phyloP scores from a whole-genome alignment of 2,329 filamentous ascomycete genomes.

The Stachybotrys chlorohalonatus region DNA sequence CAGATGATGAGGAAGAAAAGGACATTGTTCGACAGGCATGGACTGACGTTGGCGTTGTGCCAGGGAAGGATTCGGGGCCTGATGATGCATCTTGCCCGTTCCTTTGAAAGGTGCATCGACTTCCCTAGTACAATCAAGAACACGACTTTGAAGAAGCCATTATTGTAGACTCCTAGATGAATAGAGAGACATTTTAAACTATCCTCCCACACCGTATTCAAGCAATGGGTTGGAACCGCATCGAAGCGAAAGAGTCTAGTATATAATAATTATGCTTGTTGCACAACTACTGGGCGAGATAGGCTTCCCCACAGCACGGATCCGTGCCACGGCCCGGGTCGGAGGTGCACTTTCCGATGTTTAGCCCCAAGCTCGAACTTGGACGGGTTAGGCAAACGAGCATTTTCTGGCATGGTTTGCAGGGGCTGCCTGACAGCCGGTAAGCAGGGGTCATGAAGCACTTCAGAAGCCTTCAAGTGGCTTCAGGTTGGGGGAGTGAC shows the following conservation, averaged over 20 bases:
- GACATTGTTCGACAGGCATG: conserved; percentile 36
- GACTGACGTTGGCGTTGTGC: conserved; percentile 35
- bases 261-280: too few relatives aligned
- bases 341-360: too few relatives aligned
- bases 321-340: too few relatives aligned
- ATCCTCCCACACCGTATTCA: too few relatives aligned
- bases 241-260: too few relatives aligned
- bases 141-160: too few relatives aligned
- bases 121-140: background rate
- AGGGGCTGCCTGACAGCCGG: background rate
- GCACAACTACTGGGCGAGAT: too few relatives aligned
- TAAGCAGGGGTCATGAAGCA: background rate
- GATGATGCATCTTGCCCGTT: background rate
- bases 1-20: conserved; percentile 31
- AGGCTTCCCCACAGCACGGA: too few relatives aligned
- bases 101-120: background rate
- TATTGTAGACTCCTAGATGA: too few relatives aligned
- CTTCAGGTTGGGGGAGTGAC: background rate
- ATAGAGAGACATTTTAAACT: too few relatives aligned
- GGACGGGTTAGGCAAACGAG: background rate
- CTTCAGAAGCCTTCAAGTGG: background rate
- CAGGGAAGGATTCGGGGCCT: background rate
- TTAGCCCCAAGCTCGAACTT: background rate
- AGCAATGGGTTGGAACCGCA: too few relatives aligned
- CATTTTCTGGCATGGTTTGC: background rate